phyloP scores from a whole-genome alignment of 768 basidiomycete species.

The Asterophora parasitica region DNA sequence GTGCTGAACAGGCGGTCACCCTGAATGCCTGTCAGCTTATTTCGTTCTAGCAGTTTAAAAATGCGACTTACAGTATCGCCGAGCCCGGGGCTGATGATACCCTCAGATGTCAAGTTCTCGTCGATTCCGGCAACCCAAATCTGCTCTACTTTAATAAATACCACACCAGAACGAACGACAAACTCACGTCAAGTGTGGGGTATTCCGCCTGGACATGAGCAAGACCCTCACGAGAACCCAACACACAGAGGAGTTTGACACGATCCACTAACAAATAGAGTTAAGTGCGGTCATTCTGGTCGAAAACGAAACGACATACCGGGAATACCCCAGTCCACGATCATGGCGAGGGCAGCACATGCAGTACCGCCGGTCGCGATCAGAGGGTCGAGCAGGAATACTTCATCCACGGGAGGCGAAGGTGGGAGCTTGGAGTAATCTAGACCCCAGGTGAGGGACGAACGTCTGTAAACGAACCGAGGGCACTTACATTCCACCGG shows the following conservation, averaged over 20 bases:
- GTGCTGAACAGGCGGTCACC: slow-evolving; percentile 87
- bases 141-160: slow-evolving; percentile 33
- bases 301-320: slow-evolving; percentile 33
- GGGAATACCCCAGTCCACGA: slow-evolving; percentile 77
- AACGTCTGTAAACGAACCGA: background rate
- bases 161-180: background rate
- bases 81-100: slow-evolving; percentile 84
- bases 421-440: slow-evolving; percentile 90
- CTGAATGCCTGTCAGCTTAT: slow-evolving; percentile 32
- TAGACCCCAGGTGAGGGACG: slow-evolving; percentile 22
- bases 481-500: slow-evolving; percentile 79
- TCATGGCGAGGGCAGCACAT: slow-evolving; percentile 81
- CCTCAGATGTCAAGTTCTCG: slow-evolving; percentile 60
- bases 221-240: slow-evolving; percentile 76
- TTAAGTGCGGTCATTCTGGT: background rate
- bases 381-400: slow-evolving; percentile 88
- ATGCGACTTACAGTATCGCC: slow-evolving; percentile 73
- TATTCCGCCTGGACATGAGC: slow-evolving; percentile 55
- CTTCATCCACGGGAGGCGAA: slow-evolving; percentile 67
- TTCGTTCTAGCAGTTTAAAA: background rate
- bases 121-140: slow-evolving; percentile 88
- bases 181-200: slow-evolving; percentile 75
- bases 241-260: slow-evolving; percentile 78
- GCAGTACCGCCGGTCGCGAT: slow-evolving; percentile 95
- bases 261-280: slow-evolving; percentile 40